These are phyloP conservation scores for Litchi chinensis DNA, from an alignment of 345 rosid species.

Conservation along the genomic window DNA sequence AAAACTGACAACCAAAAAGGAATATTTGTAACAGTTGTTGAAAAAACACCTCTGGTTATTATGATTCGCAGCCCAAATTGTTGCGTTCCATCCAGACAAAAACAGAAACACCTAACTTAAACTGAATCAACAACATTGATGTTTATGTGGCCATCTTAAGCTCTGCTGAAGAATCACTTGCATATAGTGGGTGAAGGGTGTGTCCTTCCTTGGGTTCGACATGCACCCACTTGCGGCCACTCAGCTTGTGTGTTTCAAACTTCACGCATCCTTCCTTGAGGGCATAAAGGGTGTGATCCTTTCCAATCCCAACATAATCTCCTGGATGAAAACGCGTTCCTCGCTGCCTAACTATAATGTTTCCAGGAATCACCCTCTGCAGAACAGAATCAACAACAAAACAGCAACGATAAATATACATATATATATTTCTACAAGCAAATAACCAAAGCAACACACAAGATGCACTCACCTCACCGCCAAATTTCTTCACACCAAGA, in stretches of 20 bases:
- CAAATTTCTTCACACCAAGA: constrained; percentile 95
- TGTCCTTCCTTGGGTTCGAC: constrained; percentile 77
- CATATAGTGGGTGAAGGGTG: constrained; percentile 71
- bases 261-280: constrained; percentile 71
- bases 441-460: background rate
- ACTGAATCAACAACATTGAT: background rate
- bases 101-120: background rate
- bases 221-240: constrained; percentile 76
- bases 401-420: background rate
- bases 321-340: constrained; percentile 91
- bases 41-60: background rate
- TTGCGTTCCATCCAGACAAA: background rate
- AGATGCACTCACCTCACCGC: constrained; percentile 67
- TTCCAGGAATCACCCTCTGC: constrained; percentile 87
- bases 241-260: constrained; percentile 70
- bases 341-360: constrained; percentile 75
- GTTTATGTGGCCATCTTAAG: constrained; percentile 29
- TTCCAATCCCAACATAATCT: constrained; percentile 78
- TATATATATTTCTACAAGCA: background rate
- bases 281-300: constrained; percentile 74
- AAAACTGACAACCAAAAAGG: background rate
- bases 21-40: background rate
- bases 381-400: constrained; percentile 16
- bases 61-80: background rate
- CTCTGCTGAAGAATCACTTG: constrained; percentile 30